phyloP scores from a whole-genome alignment of 441 rosid species.

The Pelargonium australe region DNA sequence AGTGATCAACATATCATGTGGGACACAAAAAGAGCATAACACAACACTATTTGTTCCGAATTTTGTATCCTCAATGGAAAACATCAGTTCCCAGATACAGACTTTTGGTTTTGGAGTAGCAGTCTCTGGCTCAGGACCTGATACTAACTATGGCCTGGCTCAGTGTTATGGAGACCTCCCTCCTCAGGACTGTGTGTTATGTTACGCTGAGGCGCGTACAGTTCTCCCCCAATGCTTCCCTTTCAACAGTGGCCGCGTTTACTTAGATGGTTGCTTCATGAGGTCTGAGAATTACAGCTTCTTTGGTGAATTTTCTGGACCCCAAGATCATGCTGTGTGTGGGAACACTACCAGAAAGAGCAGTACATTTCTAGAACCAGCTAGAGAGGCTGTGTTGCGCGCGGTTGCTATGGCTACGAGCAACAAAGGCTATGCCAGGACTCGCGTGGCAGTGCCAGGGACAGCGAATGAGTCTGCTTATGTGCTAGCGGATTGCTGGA shows the following conservation, averaged over 20 bases:
- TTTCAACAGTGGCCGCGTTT: conserved; percentile 61
- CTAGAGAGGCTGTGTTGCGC: conserved; percentile 35
- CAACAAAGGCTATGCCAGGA: conserved; percentile 46
- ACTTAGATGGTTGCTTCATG: conserved; percentile 92
- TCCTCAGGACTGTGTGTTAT: conserved; percentile 66
- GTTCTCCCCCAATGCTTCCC: conserved; percentile 89
- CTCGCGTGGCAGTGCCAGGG: conserved; percentile 32
- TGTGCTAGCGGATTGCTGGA: conserved; percentile 85
- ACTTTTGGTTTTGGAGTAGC: conserved; percentile 51
- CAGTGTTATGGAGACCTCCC: conserved; percentile 91
- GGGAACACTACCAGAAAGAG: conserved; percentile 51
- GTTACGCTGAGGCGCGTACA: conserved; percentile 85
- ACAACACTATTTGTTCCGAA: conserved; percentile 51
- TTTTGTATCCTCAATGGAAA: conserved; percentile 71
- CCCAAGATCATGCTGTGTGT: conserved; percentile 49
- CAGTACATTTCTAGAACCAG: conserved; percentile 32
- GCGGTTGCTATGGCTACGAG: conserved; percentile 42
- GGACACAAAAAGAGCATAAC: conserved; percentile 49
- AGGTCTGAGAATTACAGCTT: conserved; percentile 77
- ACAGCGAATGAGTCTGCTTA: conserved; percentile 38
- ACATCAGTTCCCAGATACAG: conserved; percentile 58
- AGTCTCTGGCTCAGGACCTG: conserved; percentile 62
- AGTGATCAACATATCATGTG: conserved; percentile 39
- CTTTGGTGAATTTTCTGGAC: conserved; percentile 57
- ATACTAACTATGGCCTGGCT: conserved; percentile 62